These are phyloP conservation scores for Halenospora varia DNA, from an alignment of 495 filamentous ascomycete genomes.

Conservation along the genomic window DNA sequence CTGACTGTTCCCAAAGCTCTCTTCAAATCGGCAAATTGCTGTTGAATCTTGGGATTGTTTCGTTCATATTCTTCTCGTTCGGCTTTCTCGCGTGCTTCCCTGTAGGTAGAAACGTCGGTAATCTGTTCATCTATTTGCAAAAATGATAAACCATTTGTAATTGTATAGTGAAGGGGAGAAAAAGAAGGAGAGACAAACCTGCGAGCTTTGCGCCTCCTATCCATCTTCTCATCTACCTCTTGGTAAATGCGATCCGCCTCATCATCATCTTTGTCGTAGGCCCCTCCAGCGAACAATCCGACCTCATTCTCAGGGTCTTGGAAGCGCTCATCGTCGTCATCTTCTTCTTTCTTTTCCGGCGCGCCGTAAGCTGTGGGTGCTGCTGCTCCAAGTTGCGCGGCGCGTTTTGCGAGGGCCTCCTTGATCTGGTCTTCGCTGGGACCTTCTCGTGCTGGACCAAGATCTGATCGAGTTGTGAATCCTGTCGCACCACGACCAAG, in stretches of 20 bases:
- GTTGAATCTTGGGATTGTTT: slow-evolving; percentile 97
- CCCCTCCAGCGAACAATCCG: slow-evolving; percentile 87
- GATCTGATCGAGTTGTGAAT: slow-evolving; percentile 95
- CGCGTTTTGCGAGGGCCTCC: slow-evolving; percentile 88
- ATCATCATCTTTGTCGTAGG: slow-evolving; percentile 94
- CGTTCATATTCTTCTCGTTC: slow-evolving; percentile 93
- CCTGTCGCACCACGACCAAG: slow-evolving; percentile 96
- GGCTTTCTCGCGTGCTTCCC: slow-evolving; percentile 91
- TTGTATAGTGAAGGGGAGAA: slow-evolving; percentile 20
- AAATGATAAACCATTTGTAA: slow-evolving; percentile 65
- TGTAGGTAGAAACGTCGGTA: slow-evolving; percentile 77
- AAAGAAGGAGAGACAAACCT: slow-evolving; percentile 66
- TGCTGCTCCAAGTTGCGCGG: slow-evolving; percentile 77
- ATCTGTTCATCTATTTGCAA: slow-evolving; percentile 67
- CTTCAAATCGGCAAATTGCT: slow-evolving; percentile 96
- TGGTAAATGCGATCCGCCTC: slow-evolving; percentile 95
- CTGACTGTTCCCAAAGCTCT: slow-evolving; percentile 80
- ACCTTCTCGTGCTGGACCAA: slow-evolving; percentile 93
- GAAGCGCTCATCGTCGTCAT: slow-evolving; percentile 80
- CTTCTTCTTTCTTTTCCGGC: slow-evolving; percentile 71
- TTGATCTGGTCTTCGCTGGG: slow-evolving; percentile 98
- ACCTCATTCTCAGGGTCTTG: slow-evolving; percentile 97
- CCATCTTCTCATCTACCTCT: slow-evolving; percentile 95
- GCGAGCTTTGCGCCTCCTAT: slow-evolving; percentile 74
- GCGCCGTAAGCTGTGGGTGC: slow-evolving; percentile 76